Conservation (phyloP, 2,329 filamentous ascomycete genomes). For the Fusarium foetens region DNA sequence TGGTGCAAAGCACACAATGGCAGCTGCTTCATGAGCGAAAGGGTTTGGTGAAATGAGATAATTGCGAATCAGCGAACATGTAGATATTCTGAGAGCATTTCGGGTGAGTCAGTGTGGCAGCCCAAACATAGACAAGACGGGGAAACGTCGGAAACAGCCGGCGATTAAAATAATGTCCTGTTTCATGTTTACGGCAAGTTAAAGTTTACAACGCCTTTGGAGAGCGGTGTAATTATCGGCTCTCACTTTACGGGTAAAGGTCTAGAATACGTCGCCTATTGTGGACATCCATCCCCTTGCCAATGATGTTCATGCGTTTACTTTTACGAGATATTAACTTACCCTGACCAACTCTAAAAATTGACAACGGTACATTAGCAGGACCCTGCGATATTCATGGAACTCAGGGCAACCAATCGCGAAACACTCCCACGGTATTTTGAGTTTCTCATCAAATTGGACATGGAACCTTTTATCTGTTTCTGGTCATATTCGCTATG, state of each 20-base stretch:
- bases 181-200: neutral
- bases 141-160: no score
- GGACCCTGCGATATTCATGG: neutral
- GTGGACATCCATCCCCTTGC: neutral
- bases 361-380: neutral
- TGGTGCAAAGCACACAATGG: neutral
- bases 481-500: no score
- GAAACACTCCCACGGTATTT: neutral
- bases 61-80: no score
- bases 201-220: neutral
- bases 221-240: neutral
- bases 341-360: neutral
- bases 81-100: neutral
- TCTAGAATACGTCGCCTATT: neutral
- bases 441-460: no score
- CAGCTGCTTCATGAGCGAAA: no score
- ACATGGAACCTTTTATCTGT: no score
- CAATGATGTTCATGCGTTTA: neutral
- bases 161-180: no score
- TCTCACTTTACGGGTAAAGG: no score
- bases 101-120: neutral
- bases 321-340: neutral
- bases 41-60: no score
- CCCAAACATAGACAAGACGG: accelerated
- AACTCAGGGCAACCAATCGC: neutral